phyloP scores from a whole-genome alignment of 2,329 filamentous ascomycete genomes.

The Aaosphaeria pasadenensis region DNA sequence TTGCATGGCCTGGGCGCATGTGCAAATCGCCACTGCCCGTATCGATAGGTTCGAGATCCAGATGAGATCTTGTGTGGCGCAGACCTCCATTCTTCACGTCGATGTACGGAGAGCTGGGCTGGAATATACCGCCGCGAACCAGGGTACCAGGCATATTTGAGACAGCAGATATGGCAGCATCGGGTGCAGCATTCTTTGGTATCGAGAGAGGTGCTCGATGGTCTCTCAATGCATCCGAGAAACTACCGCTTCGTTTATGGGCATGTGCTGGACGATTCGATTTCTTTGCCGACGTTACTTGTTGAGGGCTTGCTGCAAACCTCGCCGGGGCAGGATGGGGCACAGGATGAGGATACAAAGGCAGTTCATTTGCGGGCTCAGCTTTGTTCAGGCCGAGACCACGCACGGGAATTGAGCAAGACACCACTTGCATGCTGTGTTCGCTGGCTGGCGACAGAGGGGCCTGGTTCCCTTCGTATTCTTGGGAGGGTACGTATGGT shows the following conservation, averaged over 20 bases:
- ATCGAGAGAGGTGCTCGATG: constrained; percentile 54
- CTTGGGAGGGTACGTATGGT: constrained; percentile 30
- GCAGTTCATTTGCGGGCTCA: constrained; percentile 36
- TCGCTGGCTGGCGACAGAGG: constrained; percentile 46
- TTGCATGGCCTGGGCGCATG: constrained; percentile 17
- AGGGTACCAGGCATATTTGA: constrained; percentile 76
- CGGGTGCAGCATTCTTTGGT: constrained; percentile 41
- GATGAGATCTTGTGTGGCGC: constrained; percentile 29
- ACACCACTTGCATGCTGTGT: constrained; percentile 56
- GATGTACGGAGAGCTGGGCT: constrained; percentile 79
- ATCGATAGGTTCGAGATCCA: constrained; percentile 29
- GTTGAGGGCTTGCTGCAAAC: constrained; percentile 27
- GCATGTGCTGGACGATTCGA: constrained; percentile 33
- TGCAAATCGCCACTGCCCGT: constrained; percentile 17
- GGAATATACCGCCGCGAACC: constrained; percentile 80
- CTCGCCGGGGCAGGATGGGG: constrained; percentile 27
- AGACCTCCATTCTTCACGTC: constrained; percentile 44
- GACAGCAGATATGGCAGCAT: constrained; percentile 52
- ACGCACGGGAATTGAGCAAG: constrained; percentile 58
- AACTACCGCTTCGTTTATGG: constrained; percentile 84
- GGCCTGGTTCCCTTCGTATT: constrained; percentile 28
- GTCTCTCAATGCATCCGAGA: constrained; percentile 79
- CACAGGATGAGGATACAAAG: constrained; percentile 38
- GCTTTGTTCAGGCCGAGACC: constrained; percentile 26
- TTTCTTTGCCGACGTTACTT: constrained; percentile 21